Base-by-base conservation (phyloP, 1,284 basidiomycete genomes). In the Pseudozyma hubeiensis region DNA sequence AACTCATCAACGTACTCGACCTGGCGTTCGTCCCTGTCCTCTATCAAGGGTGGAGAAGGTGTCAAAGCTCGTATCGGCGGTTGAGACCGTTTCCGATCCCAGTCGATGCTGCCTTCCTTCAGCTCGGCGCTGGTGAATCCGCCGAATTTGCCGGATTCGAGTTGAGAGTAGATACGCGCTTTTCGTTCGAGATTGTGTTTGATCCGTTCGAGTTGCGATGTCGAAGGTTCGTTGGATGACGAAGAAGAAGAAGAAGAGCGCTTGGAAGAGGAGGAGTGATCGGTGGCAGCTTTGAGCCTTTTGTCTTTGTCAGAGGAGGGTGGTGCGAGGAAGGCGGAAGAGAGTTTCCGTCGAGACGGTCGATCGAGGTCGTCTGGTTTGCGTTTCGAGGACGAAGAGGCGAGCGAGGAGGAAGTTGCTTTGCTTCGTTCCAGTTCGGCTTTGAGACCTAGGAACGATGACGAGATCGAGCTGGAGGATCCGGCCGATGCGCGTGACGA, bases 1-100 rank as follows among this genome's bases (percentile, higher is more conserved):
- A 93, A 92, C 78, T 94, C 93, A 77, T 95, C 93, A 73, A 90
- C 88, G 72, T 92, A 93, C 82, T 94, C 93, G 14, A 94, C 87
- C 41, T 93, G 85, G 7, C 24, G 7, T 7, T 47, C 17, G 1
- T 41, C 41, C 1, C 17, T 41, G 11, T 16, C 83, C 54, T 83
- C 84, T 14, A 72, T 46, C 2, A 6, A 17, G 5, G 19, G 10
- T 9, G 44, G 44, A 11, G 14, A 24, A 16, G 44, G 71, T 40
- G 85, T 81, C 10, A 9, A 47, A n/a, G 37, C 10, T 14, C 14
- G 50, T 16, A 47, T 24, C 7, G 24, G 39, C 1, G 55, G 74
- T 81, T 37, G 80, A 79, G 59, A 79, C 64, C 43, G 83, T 90
- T 88, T 72, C 87, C 90, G 7, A 17, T 47, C 53, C 64, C 85